A percentile compares a stretch with the other conserved stretches of the same genome.
These are phyloP conservation scores for Microascus cirrosus DNA, from an alignment of 2,329 filamentous ascomycete genomes.

Conservation along the genomic window DNA sequence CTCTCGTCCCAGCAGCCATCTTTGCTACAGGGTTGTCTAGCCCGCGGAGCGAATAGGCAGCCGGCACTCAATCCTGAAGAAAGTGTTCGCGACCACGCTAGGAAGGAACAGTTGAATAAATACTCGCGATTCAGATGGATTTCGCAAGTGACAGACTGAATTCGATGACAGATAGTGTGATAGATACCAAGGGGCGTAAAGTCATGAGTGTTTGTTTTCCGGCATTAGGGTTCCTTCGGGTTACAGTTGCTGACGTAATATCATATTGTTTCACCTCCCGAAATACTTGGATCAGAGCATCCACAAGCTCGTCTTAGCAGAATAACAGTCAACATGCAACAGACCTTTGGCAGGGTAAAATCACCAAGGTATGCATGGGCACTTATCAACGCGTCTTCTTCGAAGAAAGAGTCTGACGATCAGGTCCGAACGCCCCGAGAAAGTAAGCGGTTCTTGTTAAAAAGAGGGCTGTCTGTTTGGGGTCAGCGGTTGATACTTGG, in stretches of 20 bases:
- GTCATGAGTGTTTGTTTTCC: not conserved
- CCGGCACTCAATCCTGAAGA: not conserved
- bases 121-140: not conserved
- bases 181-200: not conserved
- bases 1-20: not conserved
- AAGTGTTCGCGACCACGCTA: not conserved
- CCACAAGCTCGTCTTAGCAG: not conserved
- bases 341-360: too few relatives aligned
- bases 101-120: not conserved
- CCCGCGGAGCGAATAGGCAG: not conserved
- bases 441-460: slow-evolving; percentile 46
- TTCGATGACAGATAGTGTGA: not conserved
- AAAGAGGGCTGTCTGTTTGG: slow-evolving; percentile 38
- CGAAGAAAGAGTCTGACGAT: slow-evolving; percentile 11
- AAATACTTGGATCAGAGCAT: too few relatives aligned
- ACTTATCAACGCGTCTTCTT: not conserved
- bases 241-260: not conserved
- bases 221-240: not conserved
- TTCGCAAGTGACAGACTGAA: not conserved
- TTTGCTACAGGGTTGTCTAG: not conserved
- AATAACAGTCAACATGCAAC: not conserved
- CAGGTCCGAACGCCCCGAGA: slow-evolving; percentile 45
- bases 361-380: too few relatives aligned
- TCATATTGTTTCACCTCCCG: not conserved
- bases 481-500: not conserved